Evolutionary conservation across 768 basidiomycete species (phyloP).

Genomic region (Porphyrellus cyaneotinctus): DNA sequence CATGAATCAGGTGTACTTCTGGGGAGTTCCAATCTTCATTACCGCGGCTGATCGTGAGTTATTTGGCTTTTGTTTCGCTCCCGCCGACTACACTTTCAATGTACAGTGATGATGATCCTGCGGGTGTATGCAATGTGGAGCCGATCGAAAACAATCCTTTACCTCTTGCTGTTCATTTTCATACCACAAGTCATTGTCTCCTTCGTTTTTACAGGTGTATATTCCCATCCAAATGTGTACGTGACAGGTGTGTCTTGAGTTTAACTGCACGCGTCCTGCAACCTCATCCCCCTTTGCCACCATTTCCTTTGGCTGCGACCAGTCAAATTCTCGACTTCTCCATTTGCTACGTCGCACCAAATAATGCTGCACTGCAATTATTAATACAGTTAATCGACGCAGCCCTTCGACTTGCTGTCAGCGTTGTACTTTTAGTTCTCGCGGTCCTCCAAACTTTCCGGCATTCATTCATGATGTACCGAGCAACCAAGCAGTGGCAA

Average conservation of each 20-base stretch:
- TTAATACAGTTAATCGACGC: not conserved
- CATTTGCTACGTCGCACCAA: too few species aligned
- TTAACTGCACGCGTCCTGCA: too few species aligned
- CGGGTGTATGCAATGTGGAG: not conserved
- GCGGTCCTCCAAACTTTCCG: not conserved
- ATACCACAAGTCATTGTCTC: not conserved
- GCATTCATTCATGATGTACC: not conserved
- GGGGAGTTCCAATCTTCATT: not conserved
- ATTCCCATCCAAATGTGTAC: not conserved
- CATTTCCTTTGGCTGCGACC: too few species aligned
- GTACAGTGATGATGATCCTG: not conserved
- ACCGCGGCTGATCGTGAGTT: not conserved
- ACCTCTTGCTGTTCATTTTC: not conserved
- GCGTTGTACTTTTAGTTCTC: not conserved
- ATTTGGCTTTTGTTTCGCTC: not conserved
- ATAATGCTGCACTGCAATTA: not conserved
- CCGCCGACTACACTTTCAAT: not conserved
- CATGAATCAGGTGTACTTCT: not conserved
- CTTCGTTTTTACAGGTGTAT: not conserved
- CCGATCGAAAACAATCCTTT: not conserved
- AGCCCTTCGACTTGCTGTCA: not conserved
- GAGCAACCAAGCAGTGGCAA: not conserved
- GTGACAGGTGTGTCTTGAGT: too few species aligned
- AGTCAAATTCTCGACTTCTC: too few species aligned
- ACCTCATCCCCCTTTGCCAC: too few species aligned